Conservation (phyloP, 208 protist genomes). For the Leishmania mexicana region DNA sequence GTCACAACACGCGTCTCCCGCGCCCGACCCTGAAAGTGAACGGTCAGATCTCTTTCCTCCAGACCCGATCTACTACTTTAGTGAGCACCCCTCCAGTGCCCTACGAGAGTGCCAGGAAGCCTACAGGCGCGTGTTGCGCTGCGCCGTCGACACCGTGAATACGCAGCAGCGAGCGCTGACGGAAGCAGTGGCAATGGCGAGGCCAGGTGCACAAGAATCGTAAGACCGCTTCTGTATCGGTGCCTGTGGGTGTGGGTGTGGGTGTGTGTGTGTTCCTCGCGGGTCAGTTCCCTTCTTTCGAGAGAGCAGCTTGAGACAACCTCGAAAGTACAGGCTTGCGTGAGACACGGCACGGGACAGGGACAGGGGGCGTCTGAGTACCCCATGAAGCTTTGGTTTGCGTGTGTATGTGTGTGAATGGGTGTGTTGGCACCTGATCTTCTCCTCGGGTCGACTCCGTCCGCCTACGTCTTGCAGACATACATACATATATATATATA, state of each 20-base stretch:
- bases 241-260: neutral
- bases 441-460: neutral
- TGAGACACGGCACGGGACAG: neutral
- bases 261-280: neutral
- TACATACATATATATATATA: too few relatives aligned
- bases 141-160: slow-evolving; percentile 38
- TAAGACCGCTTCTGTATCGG: neutral
- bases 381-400: too few relatives aligned
- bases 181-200: slow-evolving; percentile 16
- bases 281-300: neutral
- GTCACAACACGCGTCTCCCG: neutral
- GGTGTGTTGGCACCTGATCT: neutral
- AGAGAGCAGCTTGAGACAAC: neutral
- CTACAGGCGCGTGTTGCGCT: slow-evolving; percentile 47
- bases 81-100: slow-evolving; percentile 36
- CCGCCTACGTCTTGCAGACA: slow-evolving; percentile 8
- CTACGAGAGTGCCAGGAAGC: slow-evolving; percentile 49
- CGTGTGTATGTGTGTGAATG: neutral
- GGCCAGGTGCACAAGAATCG: neutral
- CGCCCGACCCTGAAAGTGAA: neutral
- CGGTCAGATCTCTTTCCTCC: neutral
- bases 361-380: neutral
- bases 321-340: neutral
- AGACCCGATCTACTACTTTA: slow-evolving; percentile 54
- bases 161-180: slow-evolving; percentile 49